phyloP scores from a whole-genome alignment of 1,284 basidiomycete genomes.

The Xerocomus amazonicus region DNA sequence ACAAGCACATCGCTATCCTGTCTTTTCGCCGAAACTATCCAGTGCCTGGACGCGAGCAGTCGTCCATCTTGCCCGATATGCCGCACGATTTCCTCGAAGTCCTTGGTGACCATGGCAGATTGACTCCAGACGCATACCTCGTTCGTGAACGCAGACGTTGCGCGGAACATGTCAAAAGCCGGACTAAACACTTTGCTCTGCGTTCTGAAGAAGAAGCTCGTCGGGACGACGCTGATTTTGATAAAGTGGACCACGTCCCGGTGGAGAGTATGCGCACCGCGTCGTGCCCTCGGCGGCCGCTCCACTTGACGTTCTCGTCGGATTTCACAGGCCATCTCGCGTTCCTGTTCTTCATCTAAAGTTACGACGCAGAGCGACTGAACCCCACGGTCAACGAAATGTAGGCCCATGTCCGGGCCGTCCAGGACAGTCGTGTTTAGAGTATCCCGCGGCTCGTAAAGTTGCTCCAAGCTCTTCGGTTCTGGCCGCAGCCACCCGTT shows the following conservation, averaged over 20 bases:
- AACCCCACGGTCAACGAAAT: conserved; percentile 28
- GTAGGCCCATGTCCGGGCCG: conserved; percentile 22
- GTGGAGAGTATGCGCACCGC: conserved; percentile 19
- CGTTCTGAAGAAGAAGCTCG: neutral
- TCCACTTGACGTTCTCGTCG: conserved; percentile 39
- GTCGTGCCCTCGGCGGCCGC: conserved; percentile 24
- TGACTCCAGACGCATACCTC: conserved; percentile 11
- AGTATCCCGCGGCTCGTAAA: conserved; percentile 27
- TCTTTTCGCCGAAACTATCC: conserved; percentile 30
- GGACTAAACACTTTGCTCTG: conserved; percentile 1
- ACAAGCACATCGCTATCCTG: conserved; percentile 24
- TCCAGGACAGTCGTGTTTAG: neutral
- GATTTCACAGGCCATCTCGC: conserved; percentile 41
- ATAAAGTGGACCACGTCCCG: conserved; percentile 20
- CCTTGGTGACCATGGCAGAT: conserved; percentile 22
- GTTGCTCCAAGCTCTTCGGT: conserved; percentile 34
- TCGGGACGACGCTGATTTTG: conserved; percentile 11
- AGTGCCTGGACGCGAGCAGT: conserved; percentile 41
- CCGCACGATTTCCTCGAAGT: conserved; percentile 17
- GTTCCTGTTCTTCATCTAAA: conserved; percentile 46
- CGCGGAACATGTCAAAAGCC: conserved; percentile 3
- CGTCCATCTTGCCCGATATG: conserved; percentile 2
- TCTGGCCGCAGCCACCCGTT: conserved; percentile 36
- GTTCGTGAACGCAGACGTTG: neutral
- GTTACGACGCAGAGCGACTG: conserved; percentile 10